phyloP scores from a whole-genome alignment of 2,329 filamentous ascomycete species.

The Aspergillus sergii region DNA sequence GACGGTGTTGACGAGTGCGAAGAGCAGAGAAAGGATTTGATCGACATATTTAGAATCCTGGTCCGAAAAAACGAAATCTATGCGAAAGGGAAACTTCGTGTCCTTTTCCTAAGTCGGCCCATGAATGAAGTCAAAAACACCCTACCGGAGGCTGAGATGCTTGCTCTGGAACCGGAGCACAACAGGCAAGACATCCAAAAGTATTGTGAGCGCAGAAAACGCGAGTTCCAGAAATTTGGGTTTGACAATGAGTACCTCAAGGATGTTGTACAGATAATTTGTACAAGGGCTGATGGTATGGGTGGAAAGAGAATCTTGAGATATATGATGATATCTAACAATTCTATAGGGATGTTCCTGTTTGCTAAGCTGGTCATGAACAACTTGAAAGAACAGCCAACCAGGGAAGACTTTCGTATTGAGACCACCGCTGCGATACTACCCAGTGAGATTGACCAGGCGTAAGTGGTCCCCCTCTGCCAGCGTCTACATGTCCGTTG shows the following conservation, averaged over 20 bases:
- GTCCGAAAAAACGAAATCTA: slow-evolving; percentile 2
- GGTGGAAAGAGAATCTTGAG: background rate
- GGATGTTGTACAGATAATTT: slow-evolving; percentile 1
- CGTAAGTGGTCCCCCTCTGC: background rate
- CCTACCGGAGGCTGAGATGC: background rate
- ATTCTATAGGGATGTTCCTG: slow-evolving; percentile 11
- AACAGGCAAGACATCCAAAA: slow-evolving; percentile 8
- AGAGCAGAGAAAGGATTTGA: slow-evolving; percentile 3
- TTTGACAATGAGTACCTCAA: background rate
- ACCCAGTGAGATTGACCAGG: slow-evolving; percentile 2
- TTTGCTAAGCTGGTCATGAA: slow-evolving; percentile 13
- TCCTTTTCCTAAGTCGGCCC: slow-evolving; percentile 8
- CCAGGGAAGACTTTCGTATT: background rate
- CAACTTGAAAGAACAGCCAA: slow-evolving; percentile 10
- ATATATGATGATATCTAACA: background rate
- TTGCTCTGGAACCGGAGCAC: slow-evolving; percentile 4
- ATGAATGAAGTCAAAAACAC: slow-evolving; percentile 8
- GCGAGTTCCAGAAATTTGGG: slow-evolving; percentile 6
- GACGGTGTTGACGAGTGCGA: slow-evolving; percentile 14
- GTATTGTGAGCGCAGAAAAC: slow-evolving; percentile 10
- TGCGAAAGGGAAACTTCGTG: slow-evolving; percentile 5
- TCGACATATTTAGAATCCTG: slow-evolving; percentile 7
- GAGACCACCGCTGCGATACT: slow-evolving; percentile 6
- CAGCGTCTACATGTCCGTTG: background rate
- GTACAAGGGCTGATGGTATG: slow-evolving; percentile 10